A percentile compares a stretch with the other conserved stretches of the same genome.
phyloP scores from a whole-genome alignment of 345 rosid genomes.

The Euphorbia tirucalli region DNA sequence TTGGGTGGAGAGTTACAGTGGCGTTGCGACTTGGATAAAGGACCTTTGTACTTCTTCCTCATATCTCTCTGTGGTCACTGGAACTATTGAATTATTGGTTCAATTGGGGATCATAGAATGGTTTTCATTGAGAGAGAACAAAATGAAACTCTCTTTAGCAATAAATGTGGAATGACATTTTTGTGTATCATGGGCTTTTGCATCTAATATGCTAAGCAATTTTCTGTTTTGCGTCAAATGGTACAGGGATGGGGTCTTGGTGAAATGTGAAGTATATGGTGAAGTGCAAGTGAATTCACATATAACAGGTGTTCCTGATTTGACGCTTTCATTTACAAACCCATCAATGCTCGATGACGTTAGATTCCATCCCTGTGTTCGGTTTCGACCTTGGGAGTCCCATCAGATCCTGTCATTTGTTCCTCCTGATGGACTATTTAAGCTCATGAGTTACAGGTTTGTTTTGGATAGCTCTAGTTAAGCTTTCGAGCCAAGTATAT shows the following conservation, averaged over 20 bases:
- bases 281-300: conserved; percentile 86
- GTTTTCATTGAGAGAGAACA: neutral
- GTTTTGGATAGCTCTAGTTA: too few species aligned
- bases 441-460: conserved; percentile 97
- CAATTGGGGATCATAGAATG: too few species aligned
- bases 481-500: too few species aligned
- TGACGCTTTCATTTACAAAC: conserved; percentile 81
- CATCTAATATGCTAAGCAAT: conserved; percentile 8
- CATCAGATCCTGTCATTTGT: conserved; percentile 89
- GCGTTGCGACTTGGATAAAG: too few species aligned
- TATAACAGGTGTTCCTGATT: conserved; percentile 91
- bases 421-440: conserved; percentile 96
- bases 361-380: conserved; percentile 90
- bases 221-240: too few species aligned
- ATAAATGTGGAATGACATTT: neutral
- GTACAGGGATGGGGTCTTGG: conserved; percentile 58
- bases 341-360: conserved; percentile 75
- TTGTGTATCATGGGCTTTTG: conserved; percentile 10
- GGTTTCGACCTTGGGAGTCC: conserved; percentile 96
- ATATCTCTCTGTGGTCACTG: neutral
- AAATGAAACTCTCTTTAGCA: neutral
- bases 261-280: conserved; percentile 75
- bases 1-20: too few species aligned
- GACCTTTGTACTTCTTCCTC: neutral
- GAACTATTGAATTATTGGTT: neutral